Evolutionary conservation across 805 yeast species (phyloP).

Genomic region (Komagataella phaffii): DNA sequence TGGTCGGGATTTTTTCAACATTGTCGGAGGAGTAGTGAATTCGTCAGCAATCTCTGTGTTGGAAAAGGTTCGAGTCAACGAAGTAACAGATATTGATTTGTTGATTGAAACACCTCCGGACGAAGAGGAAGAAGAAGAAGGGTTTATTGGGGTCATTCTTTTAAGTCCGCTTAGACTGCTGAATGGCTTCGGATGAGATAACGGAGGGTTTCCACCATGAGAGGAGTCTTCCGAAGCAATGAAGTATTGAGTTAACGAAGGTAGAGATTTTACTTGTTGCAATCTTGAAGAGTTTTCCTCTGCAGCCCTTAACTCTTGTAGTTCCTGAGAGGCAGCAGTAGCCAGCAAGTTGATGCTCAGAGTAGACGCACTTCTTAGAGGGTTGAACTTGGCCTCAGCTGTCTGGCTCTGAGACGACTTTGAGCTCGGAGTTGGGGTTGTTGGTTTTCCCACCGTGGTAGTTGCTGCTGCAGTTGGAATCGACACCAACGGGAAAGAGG

Average conservation of each 20-base stretch:
- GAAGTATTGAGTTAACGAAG: conserved; percentile 37
- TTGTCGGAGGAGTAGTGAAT: conserved; percentile 17
- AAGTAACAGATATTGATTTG: not conserved
- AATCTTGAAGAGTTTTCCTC: not conserved
- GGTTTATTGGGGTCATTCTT: conserved; percentile 26
- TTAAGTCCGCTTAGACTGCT: conserved; percentile 29
- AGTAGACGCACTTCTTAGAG: conserved; percentile 4
- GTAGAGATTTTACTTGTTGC: conserved; percentile 34
- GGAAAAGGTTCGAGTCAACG: conserved; percentile 3
- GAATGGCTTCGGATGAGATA: conserved; percentile 18
- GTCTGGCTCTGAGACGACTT: not conserved
- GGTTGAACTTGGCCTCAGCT: not conserved
- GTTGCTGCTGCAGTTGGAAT: conserved; percentile 1
- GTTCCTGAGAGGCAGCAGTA: conserved; percentile 41
- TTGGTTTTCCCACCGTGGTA: conserved; percentile 4
- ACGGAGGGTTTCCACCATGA: conserved; percentile 19
- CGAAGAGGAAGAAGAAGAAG: not conserved
- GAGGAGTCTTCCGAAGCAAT: conserved; percentile 2
- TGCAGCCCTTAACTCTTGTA: conserved; percentile 13
- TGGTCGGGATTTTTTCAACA: conserved; percentile 34
- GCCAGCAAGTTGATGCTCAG: conserved; percentile 38
- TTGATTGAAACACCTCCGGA: not conserved
- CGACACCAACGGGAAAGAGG: not conserved
- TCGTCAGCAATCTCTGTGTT: conserved; percentile 3
- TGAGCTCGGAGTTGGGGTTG: not conserved